Percentiles rank a stretch among this genome's conserved stretches.
phyloP scores from a whole-genome alignment of 1,284 basidiomycete genomes.

The Cryptococcus sp. region DNA sequence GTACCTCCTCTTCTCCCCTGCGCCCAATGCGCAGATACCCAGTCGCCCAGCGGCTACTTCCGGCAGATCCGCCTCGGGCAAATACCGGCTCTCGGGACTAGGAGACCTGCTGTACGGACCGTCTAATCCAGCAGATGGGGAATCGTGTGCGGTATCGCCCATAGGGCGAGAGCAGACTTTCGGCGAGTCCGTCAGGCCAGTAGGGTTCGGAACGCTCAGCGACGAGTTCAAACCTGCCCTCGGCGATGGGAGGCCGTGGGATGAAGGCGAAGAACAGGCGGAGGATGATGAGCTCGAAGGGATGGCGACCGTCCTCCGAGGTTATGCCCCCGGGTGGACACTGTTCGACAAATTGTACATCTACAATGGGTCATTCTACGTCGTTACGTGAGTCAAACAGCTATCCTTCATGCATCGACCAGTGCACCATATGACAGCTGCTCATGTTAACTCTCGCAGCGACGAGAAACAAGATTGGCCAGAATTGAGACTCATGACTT shows the following conservation, averaged over 20 bases:
- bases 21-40: not conserved
- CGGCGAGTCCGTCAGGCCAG: conserved; percentile 27
- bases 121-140: not conserved
- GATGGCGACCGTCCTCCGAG: conserved; percentile 34
- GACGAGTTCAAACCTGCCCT: conserved; percentile 2
- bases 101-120: not conserved
- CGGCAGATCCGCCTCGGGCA: not conserved
- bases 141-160: conserved; percentile 2
- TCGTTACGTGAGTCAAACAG: conserved; percentile 58
- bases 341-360: conserved; percentile 61
- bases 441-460: conserved; percentile 11
- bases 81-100: not conserved
- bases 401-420: not conserved
- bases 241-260: conserved; percentile 12
- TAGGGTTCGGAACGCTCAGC: conserved; percentile 7
- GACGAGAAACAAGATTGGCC: conserved; percentile 58
- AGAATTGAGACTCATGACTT: conserved; percentile 66
- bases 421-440: not conserved
- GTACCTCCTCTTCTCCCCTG: conserved; percentile 38
- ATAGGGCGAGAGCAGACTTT: conserved; percentile 22
- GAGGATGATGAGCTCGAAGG: conserved; percentile 36
- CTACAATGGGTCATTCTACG: conserved; percentile 70
- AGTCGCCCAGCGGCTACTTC: not conserved
- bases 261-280: conserved; percentile 25
- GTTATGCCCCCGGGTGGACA: conserved; percentile 51